Conservation (phyloP, 495 filamentous ascomycete species). For the Glutinoglossum americanum region DNA sequence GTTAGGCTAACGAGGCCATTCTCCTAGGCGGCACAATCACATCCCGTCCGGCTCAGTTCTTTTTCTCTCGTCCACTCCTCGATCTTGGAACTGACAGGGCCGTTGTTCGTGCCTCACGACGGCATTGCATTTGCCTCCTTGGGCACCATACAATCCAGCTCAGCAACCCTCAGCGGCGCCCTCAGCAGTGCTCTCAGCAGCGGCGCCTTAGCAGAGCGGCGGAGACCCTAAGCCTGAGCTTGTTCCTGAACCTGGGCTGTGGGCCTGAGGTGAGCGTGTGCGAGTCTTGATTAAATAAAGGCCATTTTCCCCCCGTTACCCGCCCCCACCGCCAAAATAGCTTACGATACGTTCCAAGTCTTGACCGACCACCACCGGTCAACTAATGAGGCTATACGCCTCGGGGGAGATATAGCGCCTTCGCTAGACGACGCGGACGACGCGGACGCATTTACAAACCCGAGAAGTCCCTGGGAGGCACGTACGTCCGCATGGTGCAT, state of each 20-base stretch:
- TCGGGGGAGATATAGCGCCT: background rate
- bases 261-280: background rate
- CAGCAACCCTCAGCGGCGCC: background rate
- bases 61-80: too few relatives aligned
- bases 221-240: too few relatives aligned
- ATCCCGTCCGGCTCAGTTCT: too few relatives aligned
- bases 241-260: too few relatives aligned
- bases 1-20: background rate
- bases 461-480: background rate
- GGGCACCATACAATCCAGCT: background rate
- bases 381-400: background rate
- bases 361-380: background rate
- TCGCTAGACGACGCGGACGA: background rate
- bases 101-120: background rate
- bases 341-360: background rate
- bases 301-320: background rate
- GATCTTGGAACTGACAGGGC: background rate
- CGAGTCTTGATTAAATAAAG: background rate
- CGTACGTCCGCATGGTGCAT: background rate
- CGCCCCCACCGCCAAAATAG: slow-evolving; percentile 1
- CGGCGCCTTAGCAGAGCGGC: too few relatives aligned
- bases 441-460: background rate
- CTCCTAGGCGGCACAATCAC: background rate
- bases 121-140: background rate
- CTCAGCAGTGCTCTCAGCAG: background rate